These are phyloP conservation scores for Sphaerobolus stellatus DNA, from an alignment of 1,284 basidiomycete genomes.

Conservation along the genomic window DNA sequence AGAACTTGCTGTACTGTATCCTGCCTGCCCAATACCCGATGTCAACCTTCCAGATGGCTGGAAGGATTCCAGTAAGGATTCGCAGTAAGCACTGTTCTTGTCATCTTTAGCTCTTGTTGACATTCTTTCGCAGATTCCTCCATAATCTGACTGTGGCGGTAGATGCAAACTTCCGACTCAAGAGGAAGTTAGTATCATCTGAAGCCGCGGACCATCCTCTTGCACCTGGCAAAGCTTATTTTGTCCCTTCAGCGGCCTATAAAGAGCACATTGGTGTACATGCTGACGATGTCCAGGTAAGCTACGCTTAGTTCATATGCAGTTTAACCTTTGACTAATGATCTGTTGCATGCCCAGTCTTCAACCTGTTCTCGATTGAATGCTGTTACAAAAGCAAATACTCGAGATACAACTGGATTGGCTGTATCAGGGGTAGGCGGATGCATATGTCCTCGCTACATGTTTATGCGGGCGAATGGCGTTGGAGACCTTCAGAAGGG, in stretches of 20 bases:
- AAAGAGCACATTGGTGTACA: constrained; percentile 14
- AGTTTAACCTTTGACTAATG: not conserved
- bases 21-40: constrained; percentile 29
- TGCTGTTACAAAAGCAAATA: constrained; percentile 28
- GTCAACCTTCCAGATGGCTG: constrained; percentile 25
- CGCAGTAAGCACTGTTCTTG: constrained; percentile 11
- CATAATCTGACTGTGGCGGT: constrained; percentile 26
- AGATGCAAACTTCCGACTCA: constrained; percentile 33
- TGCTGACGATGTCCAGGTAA: constrained; percentile 13
- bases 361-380: constrained; percentile 19
- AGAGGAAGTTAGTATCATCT: constrained; percentile 20
- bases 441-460: constrained; percentile 34
- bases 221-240: constrained; percentile 25
- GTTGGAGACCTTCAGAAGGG: constrained; percentile 39
- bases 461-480: constrained; percentile 29
- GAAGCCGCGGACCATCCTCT: constrained; percentile 25
- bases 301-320: no score
- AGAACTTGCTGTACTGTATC: constrained; percentile 23
- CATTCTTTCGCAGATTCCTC: constrained; percentile 20
- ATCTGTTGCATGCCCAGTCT: not conserved
- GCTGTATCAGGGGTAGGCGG: constrained; percentile 32
- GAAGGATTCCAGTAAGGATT: constrained; percentile 14
- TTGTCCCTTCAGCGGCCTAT: constrained; percentile 25
- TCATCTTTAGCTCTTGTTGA: not conserved
- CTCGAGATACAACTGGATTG: constrained; percentile 20